Evolutionary conservation across 2,329 filamentous ascomycete species (phyloP).

Genomic region (Hymenoscyphus repandus): DNA sequence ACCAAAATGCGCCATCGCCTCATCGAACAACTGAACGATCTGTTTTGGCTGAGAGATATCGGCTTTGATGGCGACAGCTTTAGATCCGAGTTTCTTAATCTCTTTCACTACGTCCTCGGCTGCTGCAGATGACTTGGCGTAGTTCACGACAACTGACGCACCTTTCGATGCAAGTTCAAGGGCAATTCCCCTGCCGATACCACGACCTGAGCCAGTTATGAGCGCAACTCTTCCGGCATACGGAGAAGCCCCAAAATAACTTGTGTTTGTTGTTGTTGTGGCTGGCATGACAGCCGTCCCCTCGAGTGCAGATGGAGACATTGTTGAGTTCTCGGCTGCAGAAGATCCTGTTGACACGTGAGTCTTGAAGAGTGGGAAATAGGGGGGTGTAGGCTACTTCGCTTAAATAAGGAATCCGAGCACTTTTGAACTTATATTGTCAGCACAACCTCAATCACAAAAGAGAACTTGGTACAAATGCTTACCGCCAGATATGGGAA

Average conservation of each 20-base stretch:
- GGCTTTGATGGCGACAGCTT: slow-evolving; percentile 49
- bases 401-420: no score
- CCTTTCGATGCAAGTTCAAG: slow-evolving; percentile 36
- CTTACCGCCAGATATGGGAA: no score
- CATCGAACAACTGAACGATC: slow-evolving; percentile 21
- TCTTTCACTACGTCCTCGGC: slow-evolving; percentile 53
- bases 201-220: slow-evolving; percentile 76
- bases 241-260: not conserved
- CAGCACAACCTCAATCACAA: no score
- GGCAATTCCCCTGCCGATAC: slow-evolving; percentile 56
- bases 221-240: slow-evolving; percentile 63
- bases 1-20: slow-evolving; percentile 25
- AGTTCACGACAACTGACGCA: slow-evolving; percentile 51
- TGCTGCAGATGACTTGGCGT: slow-evolving; percentile 47
- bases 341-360: no score
- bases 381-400: no score
- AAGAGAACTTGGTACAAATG: no score
- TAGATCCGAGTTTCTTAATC: slow-evolving; percentile 45
- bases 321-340: not conserved
- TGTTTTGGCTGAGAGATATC: slow-evolving; percentile 50
- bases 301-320: slow-evolving; percentile 1
- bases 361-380: no score
- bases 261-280: not conserved
- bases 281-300: not conserved
- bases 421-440: no score